Base-by-base conservation (phyloP, 2,329 filamentous ascomycete species). In the Hymenoscyphus occultus region DNA sequence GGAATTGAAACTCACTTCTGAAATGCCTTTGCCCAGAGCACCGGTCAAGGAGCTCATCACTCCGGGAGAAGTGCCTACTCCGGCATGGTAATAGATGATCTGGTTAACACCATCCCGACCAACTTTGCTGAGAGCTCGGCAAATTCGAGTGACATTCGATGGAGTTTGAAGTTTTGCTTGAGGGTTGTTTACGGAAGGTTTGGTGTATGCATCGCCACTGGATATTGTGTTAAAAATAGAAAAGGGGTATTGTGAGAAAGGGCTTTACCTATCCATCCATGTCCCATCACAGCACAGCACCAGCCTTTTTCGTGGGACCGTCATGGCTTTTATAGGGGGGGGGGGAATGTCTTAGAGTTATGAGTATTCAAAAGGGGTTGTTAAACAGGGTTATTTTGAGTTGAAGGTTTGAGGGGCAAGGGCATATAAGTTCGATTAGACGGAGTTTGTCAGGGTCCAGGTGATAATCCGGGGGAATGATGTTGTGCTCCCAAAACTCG, bases 81-180 rank as follows among this genome's bases (percentile, higher is more conserved):
- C 86, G 9, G 84, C 83, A 71, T 86, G 83, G 71, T 88, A 88
- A 70, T 82, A 83, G 64, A 87, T 82, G 68, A 88, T 81, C 72
- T 88, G 85, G 54, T 84, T 78, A 10, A 63, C 67, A n/a, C 71
- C 81, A 71, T 86, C 83, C 40, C 72, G 76, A 71, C 81, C 83
- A 48, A 73, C 77, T 45, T 81, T 80, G 68, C 81, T 82, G 70
- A 88, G 82, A 63, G 83, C 84, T 48, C 84, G 81, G 13, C 83
- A 83, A 63, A 88, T 83, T 28, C 84, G 82, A 16, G 85, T 87
- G 54, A 88, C 84, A 67, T 88, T 88, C 31, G 72, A 82, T 70
- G 88, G 83, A 64, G 83, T 82, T 51, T 85, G 82, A 4, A 84
- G 83, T 62, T 86, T 82, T 42, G 84, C 83, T 6, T 84, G 86